phyloP scores from a whole-genome alignment of 306 rosid species.

The Gleditsia sinensis region DNA sequence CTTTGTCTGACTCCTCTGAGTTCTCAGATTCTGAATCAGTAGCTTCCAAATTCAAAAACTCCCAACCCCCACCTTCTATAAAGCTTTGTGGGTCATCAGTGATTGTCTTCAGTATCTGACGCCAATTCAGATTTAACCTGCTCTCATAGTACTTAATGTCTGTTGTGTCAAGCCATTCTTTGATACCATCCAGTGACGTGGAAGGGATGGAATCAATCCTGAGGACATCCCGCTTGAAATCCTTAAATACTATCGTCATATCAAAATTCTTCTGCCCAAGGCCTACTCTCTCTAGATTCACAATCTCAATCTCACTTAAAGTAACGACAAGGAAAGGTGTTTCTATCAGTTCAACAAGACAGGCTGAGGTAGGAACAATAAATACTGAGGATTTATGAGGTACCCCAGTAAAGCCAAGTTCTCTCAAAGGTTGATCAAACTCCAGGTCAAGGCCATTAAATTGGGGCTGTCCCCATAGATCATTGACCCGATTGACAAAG shows the following conservation, averaged over 20 bases:
- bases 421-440: constrained; percentile 97
- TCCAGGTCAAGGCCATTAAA: constrained; percentile 78
- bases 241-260: constrained; percentile 89
- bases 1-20: constrained; percentile 86
- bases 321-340: constrained; percentile 89
- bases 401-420: constrained; percentile 96
- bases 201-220: constrained; percentile 94
- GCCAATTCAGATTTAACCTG: constrained; percentile 94
- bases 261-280: constrained; percentile 99
- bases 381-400: constrained; percentile 89
- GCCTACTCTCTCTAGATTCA: constrained; percentile 94
- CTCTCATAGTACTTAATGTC: constrained; percentile 95
- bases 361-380: constrained; percentile 86
- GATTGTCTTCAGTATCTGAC: constrained; percentile 91
- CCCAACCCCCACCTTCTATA: constrained; percentile 97
- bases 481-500: constrained; percentile 86
- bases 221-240: constrained; percentile 87
- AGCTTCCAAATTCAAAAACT: constrained; percentile 90
- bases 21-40: constrained; percentile 86
- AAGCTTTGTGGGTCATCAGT: constrained; percentile 93
- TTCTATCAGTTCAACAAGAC: constrained; percentile 93
- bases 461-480: constrained; percentile 95
- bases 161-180: constrained; percentile 95
- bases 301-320: constrained; percentile 90
- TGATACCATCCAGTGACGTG: constrained; percentile 84